Evolutionary conservation across 2,329 filamentous ascomycete genomes (phyloP), one percentile per base, ranked within the genome.

Genomic region (Chalara sp.): DNA sequence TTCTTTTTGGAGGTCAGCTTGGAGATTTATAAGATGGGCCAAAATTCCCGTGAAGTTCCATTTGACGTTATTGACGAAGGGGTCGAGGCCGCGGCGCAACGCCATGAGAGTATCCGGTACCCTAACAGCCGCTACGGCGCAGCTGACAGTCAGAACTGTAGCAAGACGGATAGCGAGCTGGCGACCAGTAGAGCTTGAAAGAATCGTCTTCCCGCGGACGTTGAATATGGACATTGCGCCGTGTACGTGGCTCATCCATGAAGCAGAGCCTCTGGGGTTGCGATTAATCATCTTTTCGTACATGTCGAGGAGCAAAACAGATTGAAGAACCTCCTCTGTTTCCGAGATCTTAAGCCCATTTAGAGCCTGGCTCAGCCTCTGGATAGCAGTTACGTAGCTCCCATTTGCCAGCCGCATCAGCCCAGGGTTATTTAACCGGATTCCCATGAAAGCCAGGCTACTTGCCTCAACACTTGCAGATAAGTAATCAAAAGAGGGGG

Each of bases 241-340:
- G 3, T 10, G 10, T 39, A 39, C 35, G 35, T 39, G 35, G 41
- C 12, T 48, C 28, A 29, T 48, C 40, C 39, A 48, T 31, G 13
- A 12, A 31, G 5, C 21, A 21, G 21, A 21, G 10, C 13, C 13
- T n/a, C 30, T 28, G n/a, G 30, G 29, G 29, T 29, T 11, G n/a
- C 40, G 31, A 32, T 13, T 50, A 5, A 43, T 41, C 3, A 52
- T 32, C 32, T 52, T 54, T 28, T 56, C 52, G 31, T 50, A 52
- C 2, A 56, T 13, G 35, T 57, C 55, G 6, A 57, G 41, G n/a
- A 54, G 39, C 10, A 57, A 35, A 13, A 48, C 40, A 11, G 53
- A 42, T 30, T 54, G 46, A 13, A 57, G 40, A 30, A 47, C 51
- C 6, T 32, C 33, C 13, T 53, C 49, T 28, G 50, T 32, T 11